Evolutionary conservation across 495 filamentous ascomycete species (phyloP), one percentile per base, ranked within the genome.

Genomic region (Hypoxylon cercidicola): DNA sequence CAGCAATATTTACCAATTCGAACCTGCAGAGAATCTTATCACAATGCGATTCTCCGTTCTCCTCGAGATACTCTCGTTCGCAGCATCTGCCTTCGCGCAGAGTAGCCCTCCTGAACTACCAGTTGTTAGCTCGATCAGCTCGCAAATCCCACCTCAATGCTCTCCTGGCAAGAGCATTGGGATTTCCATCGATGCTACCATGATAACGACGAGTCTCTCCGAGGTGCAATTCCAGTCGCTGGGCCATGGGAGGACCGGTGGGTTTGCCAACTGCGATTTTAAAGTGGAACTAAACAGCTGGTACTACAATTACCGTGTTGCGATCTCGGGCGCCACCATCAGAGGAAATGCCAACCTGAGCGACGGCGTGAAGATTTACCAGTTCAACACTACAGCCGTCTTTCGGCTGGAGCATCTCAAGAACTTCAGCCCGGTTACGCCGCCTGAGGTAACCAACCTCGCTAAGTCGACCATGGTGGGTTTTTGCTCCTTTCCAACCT

Each of bases 81-180:
- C n/a, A 8, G 20, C 23, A 15, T 48, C 45, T 48, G 45, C 23
- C 12, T n/a, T 30, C 23, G 45, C 21, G 12, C 16, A 48, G 21
- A 28, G 20, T 13, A 16, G 7, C 20, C 4, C 45, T 20, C 21
- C 23, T 6, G 20, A 48, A n/a, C 10, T 20, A 12, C 45, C 45
- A 32, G 23, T 15, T 3, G 23, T 48, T 7, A 48, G 45, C 23
- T 32, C 18, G 4, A n/a, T 48, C 19, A 25, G 19, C 45, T 28
- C 23, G 12, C 21, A 32, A 32, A 25, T 10, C 13, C 45, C 45
- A 3, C 30, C 21, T 12, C 45, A 48, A 16, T 48, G 45, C 23
- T 48, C 45, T 3, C 45, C 45, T 3, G 45, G 45, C 45, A 48
- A 48, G 23, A 48, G 45, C 45, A 13, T 48, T 21, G n/a, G 45